Percentiles rank a stretch among this genome's conserved stretches.
phyloP scores from a whole-genome alignment of 192 early-diverging fungal species.

The Linnemannia schmuckeri region DNA sequence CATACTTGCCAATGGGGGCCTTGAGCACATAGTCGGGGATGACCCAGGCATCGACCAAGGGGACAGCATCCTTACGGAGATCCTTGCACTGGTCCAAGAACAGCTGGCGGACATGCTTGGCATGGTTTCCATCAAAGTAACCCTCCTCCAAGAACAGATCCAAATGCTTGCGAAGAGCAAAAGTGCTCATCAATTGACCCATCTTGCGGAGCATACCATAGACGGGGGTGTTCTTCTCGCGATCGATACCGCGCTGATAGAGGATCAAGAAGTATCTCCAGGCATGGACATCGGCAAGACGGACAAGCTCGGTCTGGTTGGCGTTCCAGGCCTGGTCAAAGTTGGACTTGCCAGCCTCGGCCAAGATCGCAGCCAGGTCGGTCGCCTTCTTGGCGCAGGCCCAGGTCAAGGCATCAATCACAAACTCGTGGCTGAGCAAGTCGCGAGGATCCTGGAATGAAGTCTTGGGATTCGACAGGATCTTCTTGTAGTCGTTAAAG shows the following conservation, averaged over 20 bases:
- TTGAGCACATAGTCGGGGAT: conserved; percentile 70
- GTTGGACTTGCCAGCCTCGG: conserved; percentile 31
- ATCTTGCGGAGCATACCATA: conserved; percentile 57
- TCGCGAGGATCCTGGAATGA: conserved; percentile 54
- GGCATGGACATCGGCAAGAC: conserved; percentile 54
- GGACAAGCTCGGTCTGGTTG: conserved; percentile 52
- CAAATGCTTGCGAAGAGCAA: conserved; percentile 57
- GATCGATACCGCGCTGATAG: conserved; percentile 40
- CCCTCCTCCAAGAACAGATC: conserved; percentile 64
- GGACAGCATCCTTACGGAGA: conserved; percentile 63
- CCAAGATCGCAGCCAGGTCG: conserved; percentile 20
- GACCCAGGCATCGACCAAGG: conserved; percentile 67
- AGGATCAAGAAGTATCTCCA: conserved; percentile 53
- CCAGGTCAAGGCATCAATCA: conserved; percentile 59
- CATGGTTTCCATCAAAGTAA: conserved; percentile 61
- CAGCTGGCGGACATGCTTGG: conserved; percentile 53
- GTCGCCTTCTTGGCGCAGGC: conserved; percentile 55
- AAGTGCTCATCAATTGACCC: conserved; percentile 59
- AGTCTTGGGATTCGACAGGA: conserved; percentile 38
- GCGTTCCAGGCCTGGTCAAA: conserved; percentile 50
- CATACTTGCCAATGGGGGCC: conserved; percentile 70
- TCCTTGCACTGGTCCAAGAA: conserved; percentile 61
- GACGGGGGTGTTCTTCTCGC: conserved; percentile 46
- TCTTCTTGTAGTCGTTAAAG: conserved; percentile 55
- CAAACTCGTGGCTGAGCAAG: conserved; percentile 52